Evolutionary conservation across 2,329 filamentous ascomycete species (phyloP).

Genomic region (Esteya vermicola): DNA sequence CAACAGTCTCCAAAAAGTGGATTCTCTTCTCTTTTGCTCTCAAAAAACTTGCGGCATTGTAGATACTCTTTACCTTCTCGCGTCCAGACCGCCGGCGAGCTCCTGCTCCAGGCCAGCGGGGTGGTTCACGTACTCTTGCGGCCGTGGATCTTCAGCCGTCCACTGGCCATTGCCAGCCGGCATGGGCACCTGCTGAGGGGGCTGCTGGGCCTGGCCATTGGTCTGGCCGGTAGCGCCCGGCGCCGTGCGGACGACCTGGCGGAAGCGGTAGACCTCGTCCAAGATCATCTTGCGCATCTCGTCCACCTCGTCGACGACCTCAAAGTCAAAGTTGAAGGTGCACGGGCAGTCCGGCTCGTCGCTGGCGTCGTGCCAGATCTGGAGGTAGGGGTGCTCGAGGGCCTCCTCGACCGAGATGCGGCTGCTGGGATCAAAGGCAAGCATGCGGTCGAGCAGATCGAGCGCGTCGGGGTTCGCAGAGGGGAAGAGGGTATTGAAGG

Average conservation of each 20-base stretch:
- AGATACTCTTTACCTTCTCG: constrained; percentile 13
- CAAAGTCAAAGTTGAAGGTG: constrained; percentile 96
- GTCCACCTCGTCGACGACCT: constrained; percentile 85
- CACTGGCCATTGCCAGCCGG: constrained; percentile 36
- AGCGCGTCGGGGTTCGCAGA: constrained; percentile 92
- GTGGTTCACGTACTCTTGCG: constrained; percentile 40
- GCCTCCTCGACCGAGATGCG: constrained; percentile 92
- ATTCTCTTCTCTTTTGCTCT: not conserved
- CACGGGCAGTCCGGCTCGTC: constrained; percentile 90
- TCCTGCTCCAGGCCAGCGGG: constrained; percentile 42
- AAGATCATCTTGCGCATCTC: constrained; percentile 97
- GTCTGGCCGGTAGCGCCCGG: constrained; percentile 19
- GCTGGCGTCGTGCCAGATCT: constrained; percentile 96
- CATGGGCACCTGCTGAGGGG: constrained; percentile 34
- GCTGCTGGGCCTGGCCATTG: constrained; percentile 10
- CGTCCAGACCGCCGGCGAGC: constrained; percentile 45
- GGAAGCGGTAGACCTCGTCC: constrained; percentile 83
- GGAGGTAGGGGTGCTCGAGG: constrained; percentile 87
- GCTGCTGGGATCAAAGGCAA: constrained; percentile 87
- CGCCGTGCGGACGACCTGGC: constrained; percentile 42
- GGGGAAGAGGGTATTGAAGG: constrained; percentile 79
- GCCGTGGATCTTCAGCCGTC: constrained; percentile 45
- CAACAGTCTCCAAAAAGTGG: no score
- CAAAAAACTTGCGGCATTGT: not conserved
- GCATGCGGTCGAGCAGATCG: constrained; percentile 90